phyloP scores from a whole-genome alignment of 768 basidiomycete genomes.

The Mycena venus region DNA sequence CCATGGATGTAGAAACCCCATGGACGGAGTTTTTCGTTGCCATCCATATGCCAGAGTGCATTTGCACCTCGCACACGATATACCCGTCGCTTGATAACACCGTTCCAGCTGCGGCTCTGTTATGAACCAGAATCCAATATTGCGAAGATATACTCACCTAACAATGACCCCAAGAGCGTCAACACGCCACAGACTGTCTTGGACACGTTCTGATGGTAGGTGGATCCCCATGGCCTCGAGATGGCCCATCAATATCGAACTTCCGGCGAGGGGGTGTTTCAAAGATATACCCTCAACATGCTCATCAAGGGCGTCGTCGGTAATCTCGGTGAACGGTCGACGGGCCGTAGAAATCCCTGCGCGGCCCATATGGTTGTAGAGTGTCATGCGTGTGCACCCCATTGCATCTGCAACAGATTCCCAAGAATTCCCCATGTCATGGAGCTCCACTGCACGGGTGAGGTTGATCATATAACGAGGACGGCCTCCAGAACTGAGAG shows the following conservation, averaged over 20 bases:
- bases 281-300: slow-evolving; percentile 32
- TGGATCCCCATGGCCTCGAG: slow-evolving; percentile 40
- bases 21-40: too few relatives aligned
- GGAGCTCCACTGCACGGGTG: slow-evolving; percentile 34
- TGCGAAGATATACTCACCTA: too few relatives aligned
- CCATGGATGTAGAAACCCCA: too few relatives aligned
- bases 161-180: slow-evolving; percentile 46
- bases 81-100: too few relatives aligned
- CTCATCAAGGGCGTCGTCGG: slow-evolving; percentile 38
- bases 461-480: slow-evolving; percentile 38
- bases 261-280: slow-evolving; percentile 43
- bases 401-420: slow-evolving; percentile 37
- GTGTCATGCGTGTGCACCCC: slow-evolving; percentile 39
- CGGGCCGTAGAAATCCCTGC: slow-evolving; percentile 31
- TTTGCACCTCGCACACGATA: too few relatives aligned
- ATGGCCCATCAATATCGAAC: slow-evolving; percentile 45
- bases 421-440: slow-evolving; percentile 43
- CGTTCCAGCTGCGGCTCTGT: too few relatives aligned
- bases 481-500: slow-evolving; percentile 21
- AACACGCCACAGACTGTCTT: slow-evolving; percentile 42
- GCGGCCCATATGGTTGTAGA: slow-evolving; percentile 35
- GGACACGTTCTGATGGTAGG: slow-evolving; percentile 38
- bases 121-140: too few relatives aligned
- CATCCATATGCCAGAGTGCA: too few relatives aligned
- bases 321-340: slow-evolving; percentile 29